Evolutionary conservation across 1,139 yeast species (phyloP), one percentile per base, ranked within the genome.

Genomic region (Candida gigantensis): DNA sequence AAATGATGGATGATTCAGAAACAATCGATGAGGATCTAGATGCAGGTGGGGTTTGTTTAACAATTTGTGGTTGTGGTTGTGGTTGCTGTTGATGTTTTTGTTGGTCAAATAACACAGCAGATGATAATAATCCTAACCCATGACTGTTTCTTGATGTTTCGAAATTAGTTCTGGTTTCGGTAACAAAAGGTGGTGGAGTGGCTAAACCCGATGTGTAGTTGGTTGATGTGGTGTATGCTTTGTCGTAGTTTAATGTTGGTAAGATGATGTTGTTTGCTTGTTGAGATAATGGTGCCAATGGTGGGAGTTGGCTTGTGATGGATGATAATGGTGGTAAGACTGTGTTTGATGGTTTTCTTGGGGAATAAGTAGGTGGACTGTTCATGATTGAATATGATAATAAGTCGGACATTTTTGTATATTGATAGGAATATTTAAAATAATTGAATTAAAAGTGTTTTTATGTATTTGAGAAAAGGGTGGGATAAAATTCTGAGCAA

Each of bases 381-480:
- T 58, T 54, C 68, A 62, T 63, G 27, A 65, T 63, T 15, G 69
- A 63, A 41, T 65, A 64, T 37, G 60, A 47, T 47, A 63, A 52
- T 44, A 65, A 55, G 42, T 58, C 64, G 14, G 47, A 41, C 48
- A 45, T 45, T 26, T 11, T 28, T 23, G 19, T 18, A 24, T 19
- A 17, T n/a, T n/a, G n/a, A n/a, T n/a, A n/a, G n/a, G n/a, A n/a
- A n/a, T n/a, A n/a, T n/a, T n/a, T n/a, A n/a, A n/a, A n/a, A n/a
- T n/a, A n/a, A n/a, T n/a, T n/a, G n/a, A n/a, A n/a, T n/a, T n/a
- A n/a, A n/a, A n/a, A n/a, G n/a, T n/a, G n/a, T n/a, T n/a, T n/a
- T n/a, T n/a, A n/a, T n/a, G n/a, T n/a, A n/a, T n/a, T n/a, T n/a
- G n/a, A n/a, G n/a, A n/a, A n/a, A n/a, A n/a, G n/a, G n/a, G n/a